Evolutionary conservation across 2,329 filamentous ascomycete genomes (phyloP), one percentile per base, ranked within the genome.

Genomic region (Sphaerulina musiva): DNA sequence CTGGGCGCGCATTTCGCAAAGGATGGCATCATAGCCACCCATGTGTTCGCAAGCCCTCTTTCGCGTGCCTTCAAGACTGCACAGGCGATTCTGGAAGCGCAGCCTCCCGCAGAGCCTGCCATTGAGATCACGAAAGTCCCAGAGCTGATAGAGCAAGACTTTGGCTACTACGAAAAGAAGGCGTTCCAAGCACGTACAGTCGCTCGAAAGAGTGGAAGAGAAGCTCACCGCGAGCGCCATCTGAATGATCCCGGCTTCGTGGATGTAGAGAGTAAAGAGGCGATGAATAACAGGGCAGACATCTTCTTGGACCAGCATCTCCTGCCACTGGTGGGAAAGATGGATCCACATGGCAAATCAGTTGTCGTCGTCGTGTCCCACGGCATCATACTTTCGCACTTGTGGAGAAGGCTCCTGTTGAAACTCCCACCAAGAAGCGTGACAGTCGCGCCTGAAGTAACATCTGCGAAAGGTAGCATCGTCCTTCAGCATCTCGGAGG

Each of bases 31-130:
- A 76, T 78, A 3, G 87, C 88, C 61, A 78, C 75, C n/a, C 78
- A 84, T 57, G 73, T 95, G 56, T 93, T 89, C 69, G 80, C 88
- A 1, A 95, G 90, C 6, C 82, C 90, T 62, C 78, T 95, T 5
- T 81, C 84, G 59, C 82, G 91, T 53, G 88, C 90, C 0, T 78
- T 74, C 45, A 81, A 80, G 62, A 95, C 89, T 1, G 89, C 87
- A 0, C 76, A 81, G 62, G 80, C 83, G 14, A 75, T 93, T 48
- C 75, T 78, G 39, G 73, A 80, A 34, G 80, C 81, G 23, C 83
- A 85, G 66, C 43, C 43, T 32, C 43, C 10, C 3, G 34, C 40
- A 8, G 43, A 48, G 44, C 29, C 51, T 44, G 9, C 59, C 23
- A 29, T 74, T 9, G 56, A 69, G 10, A 67, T 80, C 4, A 67